Evolutionary conservation across 192 early-diverging fungal species (phyloP).

Genomic region (Backusella luteola): DNA sequence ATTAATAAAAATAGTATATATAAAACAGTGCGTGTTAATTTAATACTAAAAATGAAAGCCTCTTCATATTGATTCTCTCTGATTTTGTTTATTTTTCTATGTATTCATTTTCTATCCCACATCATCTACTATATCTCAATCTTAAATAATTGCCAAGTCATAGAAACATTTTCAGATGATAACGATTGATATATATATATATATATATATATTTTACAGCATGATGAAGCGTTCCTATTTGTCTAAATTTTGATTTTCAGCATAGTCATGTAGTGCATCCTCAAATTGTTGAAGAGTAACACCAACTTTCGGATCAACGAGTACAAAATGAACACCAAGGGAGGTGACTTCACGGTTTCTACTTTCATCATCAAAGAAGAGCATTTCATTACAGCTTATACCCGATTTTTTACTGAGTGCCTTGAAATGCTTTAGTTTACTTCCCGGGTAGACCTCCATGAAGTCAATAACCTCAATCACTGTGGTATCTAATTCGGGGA

Average conservation of each 20-base stretch:
- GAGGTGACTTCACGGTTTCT: slow-evolving; percentile 34
- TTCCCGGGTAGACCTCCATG: slow-evolving; percentile 36
- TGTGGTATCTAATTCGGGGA: slow-evolving; percentile 14
- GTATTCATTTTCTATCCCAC: too few species aligned
- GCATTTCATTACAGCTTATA: slow-evolving; percentile 42
- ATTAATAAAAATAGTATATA: too few species aligned
- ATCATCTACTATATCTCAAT: too few species aligned
- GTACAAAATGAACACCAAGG: slow-evolving; percentile 43
- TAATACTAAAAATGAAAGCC: too few species aligned
- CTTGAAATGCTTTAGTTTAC: slow-evolving; percentile 41
- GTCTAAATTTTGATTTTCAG: background rate
- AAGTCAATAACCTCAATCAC: slow-evolving; percentile 25
- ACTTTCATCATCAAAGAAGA: slow-evolving; percentile 53
- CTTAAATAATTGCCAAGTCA: too few species aligned
- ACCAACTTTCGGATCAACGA: slow-evolving; percentile 30
- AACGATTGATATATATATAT: too few species aligned
- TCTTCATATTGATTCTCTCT: too few species aligned
- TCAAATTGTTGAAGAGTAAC: slow-evolving; percentile 36
- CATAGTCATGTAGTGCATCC: background rate
- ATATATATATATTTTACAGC: too few species aligned
- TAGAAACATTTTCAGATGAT: too few species aligned
- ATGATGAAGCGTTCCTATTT: background rate
- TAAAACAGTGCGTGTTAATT: too few species aligned
- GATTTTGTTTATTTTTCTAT: too few species aligned
- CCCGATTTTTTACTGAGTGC: slow-evolving; percentile 23